Base-by-base conservation (phyloP, 2,329 filamentous ascomycete genomes). In the Aureobasidium sp. region DNA sequence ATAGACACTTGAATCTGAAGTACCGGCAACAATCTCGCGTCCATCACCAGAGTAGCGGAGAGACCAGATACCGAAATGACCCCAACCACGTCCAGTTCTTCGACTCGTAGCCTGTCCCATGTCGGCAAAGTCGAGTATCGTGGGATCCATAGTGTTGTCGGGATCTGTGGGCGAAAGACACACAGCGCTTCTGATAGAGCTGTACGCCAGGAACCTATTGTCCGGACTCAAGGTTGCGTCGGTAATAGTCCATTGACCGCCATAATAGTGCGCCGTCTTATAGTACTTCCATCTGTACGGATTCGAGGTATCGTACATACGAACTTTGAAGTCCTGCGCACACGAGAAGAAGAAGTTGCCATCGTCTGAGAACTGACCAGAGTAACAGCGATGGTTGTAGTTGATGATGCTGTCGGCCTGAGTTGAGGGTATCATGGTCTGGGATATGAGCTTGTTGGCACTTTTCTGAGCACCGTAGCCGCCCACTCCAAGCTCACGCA, bases 251-350 rank as follows among this genome's bases (percentile, higher is more conserved):
- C 94, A 99, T 68, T 90, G 87, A 2, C 92, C 94, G 66, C 86
- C 89, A 0, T 91, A 91, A 73, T 94, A 96, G 93, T 92, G 76
- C 87, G 93, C 73, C 88, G 90, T 75, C 77, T 97, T 97, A 79
- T 97, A 97, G 73, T 96, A 92, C 72, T 88, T 88, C 94, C 94
- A 99, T 66, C 91, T 84, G 74, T 94, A 96, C 0, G 93, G 91
- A 68, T 97, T 96, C 1, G 90, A 92, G 0, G 94, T 97, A 73
- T 97, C 93, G 75, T 97, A 99, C 90, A 99, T 92, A 59, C 92
- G 88, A 11, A 99, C 91, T 67, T 86, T 88, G 77, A 96, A 96
- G 74, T 97, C 92, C 74, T 97, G 91, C 11, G 88, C 89, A 70
- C 89, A 94, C 6, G 88, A 87, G 72, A 93, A 97, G 78, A 97